Evolutionary conservation across 441 rosid genomes (phyloP).

Genomic region (Adansonia rubrostipa): DNA sequence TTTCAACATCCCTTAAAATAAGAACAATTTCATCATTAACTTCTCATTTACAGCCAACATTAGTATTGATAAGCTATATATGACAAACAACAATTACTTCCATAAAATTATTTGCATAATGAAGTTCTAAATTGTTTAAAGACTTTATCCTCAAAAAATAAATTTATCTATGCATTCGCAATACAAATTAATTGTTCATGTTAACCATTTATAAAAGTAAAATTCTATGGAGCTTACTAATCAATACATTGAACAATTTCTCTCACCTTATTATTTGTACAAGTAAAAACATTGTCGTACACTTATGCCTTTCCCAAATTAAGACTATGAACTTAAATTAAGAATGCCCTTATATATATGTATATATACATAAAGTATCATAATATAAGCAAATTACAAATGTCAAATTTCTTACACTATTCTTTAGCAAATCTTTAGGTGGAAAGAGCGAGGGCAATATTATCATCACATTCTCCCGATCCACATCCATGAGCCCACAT

Average conservation of each 20-base stretch:
- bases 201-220: not conserved
- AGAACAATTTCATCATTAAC: conserved; percentile 7
- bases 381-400: not conserved
- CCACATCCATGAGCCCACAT: conserved; percentile 64
- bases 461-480: conserved; percentile 83
- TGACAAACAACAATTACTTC: not conserved
- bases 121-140: conserved; percentile 4
- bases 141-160: conserved; percentile 1
- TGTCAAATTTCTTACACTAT: conserved; percentile 57
- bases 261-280: not conserved
- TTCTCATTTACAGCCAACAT: not conserved
- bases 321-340: not conserved
- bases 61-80: not conserved
- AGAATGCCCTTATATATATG: not conserved
- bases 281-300: not conserved
- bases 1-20: not conserved
- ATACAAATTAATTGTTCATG: not conserved
- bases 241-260: not conserved
- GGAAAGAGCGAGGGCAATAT: conserved; percentile 84
- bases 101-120: conserved; percentile 1
- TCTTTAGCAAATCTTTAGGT: conserved; percentile 75
- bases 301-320: not conserved
- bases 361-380: no score
- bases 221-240: not conserved
- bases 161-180: not conserved